phyloP scores from a whole-genome alignment of 148 eudicot species.

The Rhododendron ovatum region DNA sequence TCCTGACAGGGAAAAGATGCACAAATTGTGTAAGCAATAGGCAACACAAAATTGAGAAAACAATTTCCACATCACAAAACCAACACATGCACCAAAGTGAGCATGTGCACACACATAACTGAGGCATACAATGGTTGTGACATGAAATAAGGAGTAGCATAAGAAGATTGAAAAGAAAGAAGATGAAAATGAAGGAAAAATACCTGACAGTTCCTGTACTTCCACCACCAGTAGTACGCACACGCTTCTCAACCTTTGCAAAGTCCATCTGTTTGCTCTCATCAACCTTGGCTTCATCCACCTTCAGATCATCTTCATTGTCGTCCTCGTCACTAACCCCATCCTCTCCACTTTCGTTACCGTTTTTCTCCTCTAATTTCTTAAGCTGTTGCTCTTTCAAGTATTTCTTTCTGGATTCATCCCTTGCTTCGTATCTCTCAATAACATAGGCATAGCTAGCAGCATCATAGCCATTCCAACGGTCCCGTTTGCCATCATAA shows the following conservation, averaged over 20 bases:
- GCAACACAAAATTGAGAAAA: neutral
- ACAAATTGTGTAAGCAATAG: neutral
- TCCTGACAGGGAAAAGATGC: constrained; percentile 31
- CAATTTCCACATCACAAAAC: constrained; percentile 5
- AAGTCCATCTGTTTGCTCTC: constrained; percentile 99
- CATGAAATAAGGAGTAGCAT: neutral
- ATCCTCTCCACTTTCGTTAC: constrained; percentile 48
- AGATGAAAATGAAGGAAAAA: neutral
- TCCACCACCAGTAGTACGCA: constrained; percentile 98
- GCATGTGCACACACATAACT: neutral
- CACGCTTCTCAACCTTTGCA: constrained; percentile 98
- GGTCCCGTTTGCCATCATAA: constrained; percentile 88
- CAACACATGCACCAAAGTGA: neutral
- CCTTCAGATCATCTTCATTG: constrained; percentile 73
- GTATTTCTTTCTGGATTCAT: constrained; percentile 77
- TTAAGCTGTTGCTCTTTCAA: constrained; percentile 85
- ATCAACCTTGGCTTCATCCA: constrained; percentile 94
- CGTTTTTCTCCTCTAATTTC: constrained; percentile 83
- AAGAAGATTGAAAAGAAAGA: neutral
- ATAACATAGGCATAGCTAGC: constrained; percentile 71
- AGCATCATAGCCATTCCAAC: constrained; percentile 97
- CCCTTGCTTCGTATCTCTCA: constrained; percentile 82
- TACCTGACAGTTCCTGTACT: constrained; percentile 96
- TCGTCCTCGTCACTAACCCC: constrained; percentile 64
- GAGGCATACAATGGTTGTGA: neutral